Evolutionary conservation across 169 alveolate genomes (phyloP), one percentile per base, ranked within the genome.

Genomic region (Eimeria sp.): DNA sequence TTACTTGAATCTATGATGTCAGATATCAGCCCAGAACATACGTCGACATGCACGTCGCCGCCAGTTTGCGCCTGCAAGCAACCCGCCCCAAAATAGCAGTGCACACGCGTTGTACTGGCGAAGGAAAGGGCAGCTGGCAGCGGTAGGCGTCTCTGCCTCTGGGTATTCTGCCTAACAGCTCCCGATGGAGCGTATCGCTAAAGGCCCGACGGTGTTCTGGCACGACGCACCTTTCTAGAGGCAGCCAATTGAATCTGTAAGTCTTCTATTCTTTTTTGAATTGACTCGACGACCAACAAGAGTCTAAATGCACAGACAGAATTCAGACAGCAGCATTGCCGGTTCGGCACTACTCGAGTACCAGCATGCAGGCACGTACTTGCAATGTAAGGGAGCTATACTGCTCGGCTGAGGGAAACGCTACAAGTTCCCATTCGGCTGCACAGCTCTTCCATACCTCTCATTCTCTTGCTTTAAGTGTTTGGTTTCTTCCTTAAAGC

Each of bases 401-500:
- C 25, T 14, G 27, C 0, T 40, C 87, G 40, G 54, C 2, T 6
- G 20, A 49, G 87, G 0, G 56, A 27, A 77, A 25, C 87, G 46
- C 6, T 46, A 16, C 80, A 77, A 43, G 66, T 8, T 77, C 40
- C 87, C 0, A 18, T 74, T 18, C n/a, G 37, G 46, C 87, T 25
- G 64, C 6, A 49, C 10, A 25, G 60, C 20, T 11, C 16, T 18
- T 54, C 52, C 74, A 4, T 56, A 82, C 90, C 90, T 46, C 64
- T 82, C 90, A 18, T 82, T 82, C 90, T 82, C 90, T 56, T 82
- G 54, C 71, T 56, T 82, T 9, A 82, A 11, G 10, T 54, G 90
- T 6, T 46, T 82, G 11, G 60, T 82, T 54, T 82, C 90, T 25
- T 82, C 74, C 37, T 54, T 52, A 20, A 82, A 82, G 68, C 72